These are phyloP conservation scores for Megacollybia marginata DNA, from an alignment of 768 basidiomycete species.

Conservation along the genomic window DNA sequence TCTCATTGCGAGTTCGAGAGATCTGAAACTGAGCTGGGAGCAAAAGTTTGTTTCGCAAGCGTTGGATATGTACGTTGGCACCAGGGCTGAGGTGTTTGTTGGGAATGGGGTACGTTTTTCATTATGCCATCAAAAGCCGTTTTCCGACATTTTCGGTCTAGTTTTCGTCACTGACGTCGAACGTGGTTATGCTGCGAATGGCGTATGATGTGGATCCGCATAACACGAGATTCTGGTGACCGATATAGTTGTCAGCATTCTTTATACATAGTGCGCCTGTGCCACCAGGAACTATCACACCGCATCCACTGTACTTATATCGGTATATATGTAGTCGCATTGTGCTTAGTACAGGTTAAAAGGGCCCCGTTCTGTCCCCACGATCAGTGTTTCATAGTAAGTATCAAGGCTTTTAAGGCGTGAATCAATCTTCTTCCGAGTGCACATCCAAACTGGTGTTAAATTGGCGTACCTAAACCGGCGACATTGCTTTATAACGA, in stretches of 20 bases:
- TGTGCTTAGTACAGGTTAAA: no score
- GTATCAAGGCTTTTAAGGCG: no score
- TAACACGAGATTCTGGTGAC: conserved; percentile 26
- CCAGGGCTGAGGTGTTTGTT: conserved; percentile 48
- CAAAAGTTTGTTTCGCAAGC: conserved; percentile 50
- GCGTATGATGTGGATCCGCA: conserved; percentile 16
- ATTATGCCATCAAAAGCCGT: neutral
- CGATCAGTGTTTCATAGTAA: no score
- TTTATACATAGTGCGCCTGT: no score
- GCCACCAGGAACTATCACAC: no score
- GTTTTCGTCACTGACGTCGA: conserved; percentile 36
- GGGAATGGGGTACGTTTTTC: conserved; percentile 51
- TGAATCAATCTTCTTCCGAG: no score
- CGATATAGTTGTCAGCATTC: neutral
- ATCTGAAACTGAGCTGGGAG: conserved; percentile 46
- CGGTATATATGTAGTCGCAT: no score
- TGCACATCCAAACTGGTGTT: no score
- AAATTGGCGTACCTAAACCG: no score
- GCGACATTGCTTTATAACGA: no score
- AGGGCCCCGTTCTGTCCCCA: no score
- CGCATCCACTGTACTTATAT: no score
- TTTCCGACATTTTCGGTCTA: conserved; percentile 3
- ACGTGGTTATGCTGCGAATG: conserved; percentile 29
- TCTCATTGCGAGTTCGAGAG: conserved; percentile 43
- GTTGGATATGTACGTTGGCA: conserved; percentile 62